Evolutionary conservation across 2,329 filamentous ascomycete species (phyloP).

Genomic region (Xylaria digitata): DNA sequence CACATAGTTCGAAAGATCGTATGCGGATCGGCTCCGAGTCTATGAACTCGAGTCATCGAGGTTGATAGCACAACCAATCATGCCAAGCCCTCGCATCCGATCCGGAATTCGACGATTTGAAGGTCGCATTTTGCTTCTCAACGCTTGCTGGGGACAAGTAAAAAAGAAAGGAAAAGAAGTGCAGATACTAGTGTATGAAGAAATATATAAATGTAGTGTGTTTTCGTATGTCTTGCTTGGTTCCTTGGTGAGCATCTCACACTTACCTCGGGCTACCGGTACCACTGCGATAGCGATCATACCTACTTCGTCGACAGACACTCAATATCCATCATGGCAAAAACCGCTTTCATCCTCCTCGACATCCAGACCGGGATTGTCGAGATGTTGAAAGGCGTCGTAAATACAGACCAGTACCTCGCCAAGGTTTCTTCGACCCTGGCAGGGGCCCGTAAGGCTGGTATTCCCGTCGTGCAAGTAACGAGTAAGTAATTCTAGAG

Average conservation of each 20-base stretch:
- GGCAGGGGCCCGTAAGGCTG: conserved; percentile 44
- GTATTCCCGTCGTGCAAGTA: conserved; percentile 50
- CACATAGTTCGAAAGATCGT: not conserved
- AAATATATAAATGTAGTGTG: conserved; percentile 19
- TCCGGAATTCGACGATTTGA: conserved; percentile 8
- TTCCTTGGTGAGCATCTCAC: not conserved
- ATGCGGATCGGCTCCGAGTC: conserved; percentile 36
- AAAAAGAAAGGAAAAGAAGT: not conserved
- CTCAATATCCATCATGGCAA: conserved; percentile 40
- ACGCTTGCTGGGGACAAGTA: not conserved
- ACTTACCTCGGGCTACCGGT: not conserved
- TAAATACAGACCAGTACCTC: conserved; percentile 42
- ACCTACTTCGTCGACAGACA: not conserved
- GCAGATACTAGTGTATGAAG: not conserved
- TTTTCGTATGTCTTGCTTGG: not conserved
- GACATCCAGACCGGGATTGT: conserved; percentile 52
- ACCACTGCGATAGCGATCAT: not conserved
- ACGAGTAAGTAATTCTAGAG: conserved; percentile 37
- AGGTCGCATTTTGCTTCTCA: not conserved
- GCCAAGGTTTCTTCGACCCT: conserved; percentile 40
- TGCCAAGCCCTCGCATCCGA: conserved; percentile 17
- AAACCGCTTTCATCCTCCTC: conserved; percentile 51
- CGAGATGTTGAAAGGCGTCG: conserved; percentile 35
- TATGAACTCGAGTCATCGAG: not conserved
- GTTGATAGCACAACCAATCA: conserved; percentile 23